These are phyloP conservation scores for Cryptococcus jaspeensis DNA, from an alignment of 1,284 basidiomycete species.

Conservation along the genomic window DNA sequence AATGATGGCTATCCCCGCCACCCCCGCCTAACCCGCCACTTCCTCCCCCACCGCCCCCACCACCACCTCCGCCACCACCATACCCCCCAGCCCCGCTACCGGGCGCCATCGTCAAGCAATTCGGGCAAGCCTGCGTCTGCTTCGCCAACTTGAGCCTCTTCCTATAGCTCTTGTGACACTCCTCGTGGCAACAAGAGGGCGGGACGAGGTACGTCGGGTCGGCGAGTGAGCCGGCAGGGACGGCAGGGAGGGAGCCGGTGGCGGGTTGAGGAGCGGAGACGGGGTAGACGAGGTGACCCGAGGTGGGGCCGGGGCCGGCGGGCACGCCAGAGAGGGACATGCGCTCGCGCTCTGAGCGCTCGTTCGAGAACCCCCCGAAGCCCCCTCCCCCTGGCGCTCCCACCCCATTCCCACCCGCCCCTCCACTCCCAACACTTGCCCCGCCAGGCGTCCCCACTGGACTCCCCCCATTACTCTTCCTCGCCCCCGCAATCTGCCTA, in stretches of 20 bases:
- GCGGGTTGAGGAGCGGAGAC: conserved; percentile 50
- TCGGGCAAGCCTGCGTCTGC: conserved; percentile 50
- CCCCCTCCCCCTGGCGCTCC: conserved; percentile 54
- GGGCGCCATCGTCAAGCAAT: conserved; percentile 38
- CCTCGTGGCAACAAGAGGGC: conserved; percentile 55
- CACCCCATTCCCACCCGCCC: no score
- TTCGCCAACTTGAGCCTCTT: conserved; percentile 54
- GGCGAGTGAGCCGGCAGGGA: conserved; percentile 51
- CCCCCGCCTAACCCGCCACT: conserved; percentile 26
- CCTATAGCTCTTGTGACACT: conserved; percentile 55
- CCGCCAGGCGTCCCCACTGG: conserved; percentile 59
- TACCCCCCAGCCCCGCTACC: conserved; percentile 13
- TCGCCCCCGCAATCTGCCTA: conserved; percentile 52
- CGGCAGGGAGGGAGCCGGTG: conserved; percentile 45
- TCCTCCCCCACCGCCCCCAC: conserved; percentile 26
- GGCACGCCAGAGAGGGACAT: conserved; percentile 34
- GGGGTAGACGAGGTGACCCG: conserved; percentile 49
- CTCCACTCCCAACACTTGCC: no score
- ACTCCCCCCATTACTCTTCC: conserved; percentile 61
- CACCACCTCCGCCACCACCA: conserved; percentile 26
- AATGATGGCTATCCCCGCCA: conserved; percentile 36
- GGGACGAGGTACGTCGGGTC: conserved; percentile 53
- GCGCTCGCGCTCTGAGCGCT: conserved; percentile 42
- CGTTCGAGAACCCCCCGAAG: conserved; percentile 41
- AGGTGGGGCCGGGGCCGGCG: conserved; percentile 19